Percentiles rank a stretch among this genome's conserved stretches.
Conservation (phyloP, 768 basidiomycete genomes). For the Russula foetens region DNA sequence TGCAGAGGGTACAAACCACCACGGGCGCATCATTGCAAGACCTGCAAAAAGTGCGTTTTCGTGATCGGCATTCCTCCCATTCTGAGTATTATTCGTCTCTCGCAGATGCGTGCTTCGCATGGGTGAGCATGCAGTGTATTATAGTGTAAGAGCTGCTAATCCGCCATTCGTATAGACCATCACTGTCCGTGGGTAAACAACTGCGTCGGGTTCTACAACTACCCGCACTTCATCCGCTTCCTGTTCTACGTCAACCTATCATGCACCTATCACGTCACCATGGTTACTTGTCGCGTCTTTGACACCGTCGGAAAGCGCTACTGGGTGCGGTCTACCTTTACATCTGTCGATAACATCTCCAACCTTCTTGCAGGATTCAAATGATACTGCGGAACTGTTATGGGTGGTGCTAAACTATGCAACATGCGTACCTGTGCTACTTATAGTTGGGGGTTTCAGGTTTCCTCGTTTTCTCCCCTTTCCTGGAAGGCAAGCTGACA, state of each 20-base stretch:
- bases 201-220: constrained; percentile 89
- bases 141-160: not conserved
- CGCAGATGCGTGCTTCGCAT: constrained; percentile 79
- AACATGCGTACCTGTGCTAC: constrained; percentile 73
- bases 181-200: constrained; percentile 94
- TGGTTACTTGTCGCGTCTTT: constrained; percentile 65
- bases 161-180: constrained; percentile 46
- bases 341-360: constrained; percentile 16
- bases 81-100: not conserved
- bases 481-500: constrained; percentile 13
- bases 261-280: constrained; percentile 78
- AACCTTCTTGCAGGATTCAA: constrained; percentile 49
- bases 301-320: constrained; percentile 35
- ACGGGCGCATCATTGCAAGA: constrained; percentile 85
- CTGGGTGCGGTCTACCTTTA: constrained; percentile 36
- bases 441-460: constrained; percentile 91
- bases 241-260: constrained; percentile 89
- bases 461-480: constrained; percentile 23
- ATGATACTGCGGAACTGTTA: constrained; percentile 59
- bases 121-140: constrained; percentile 41
- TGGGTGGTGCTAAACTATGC: constrained; percentile 87
- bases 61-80: not conserved
- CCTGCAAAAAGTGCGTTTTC: constrained; percentile 64
- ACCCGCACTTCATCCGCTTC: constrained; percentile 85
- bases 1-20: constrained; percentile 85